phyloP scores from a whole-genome alignment of 257 asterid genomes.

The Solanum megistacrolobum region DNA sequence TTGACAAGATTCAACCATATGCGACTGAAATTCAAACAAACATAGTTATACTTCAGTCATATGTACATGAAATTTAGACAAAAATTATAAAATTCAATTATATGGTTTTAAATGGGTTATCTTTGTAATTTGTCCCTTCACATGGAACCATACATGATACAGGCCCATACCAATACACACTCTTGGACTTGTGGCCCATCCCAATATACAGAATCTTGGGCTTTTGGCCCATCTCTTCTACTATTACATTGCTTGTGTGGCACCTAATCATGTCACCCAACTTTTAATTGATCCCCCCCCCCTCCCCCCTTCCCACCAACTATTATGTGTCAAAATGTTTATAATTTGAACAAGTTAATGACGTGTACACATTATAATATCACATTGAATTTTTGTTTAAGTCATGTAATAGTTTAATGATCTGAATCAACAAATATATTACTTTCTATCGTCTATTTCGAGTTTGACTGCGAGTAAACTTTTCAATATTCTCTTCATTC shows the following conservation, averaged over 20 bases:
- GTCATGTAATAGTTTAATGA: too few relatives aligned
- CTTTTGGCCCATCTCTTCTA: neutral
- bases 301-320: too few relatives aligned
- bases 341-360: neutral
- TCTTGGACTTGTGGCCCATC: neutral
- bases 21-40: neutral
- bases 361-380: too few relatives aligned
- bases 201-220: neutral
- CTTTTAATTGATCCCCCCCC: too few relatives aligned
- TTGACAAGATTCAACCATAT: neutral
- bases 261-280: neutral
- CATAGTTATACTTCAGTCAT: neutral
- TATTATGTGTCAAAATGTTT: neutral
- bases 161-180: neutral
- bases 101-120: neutral
- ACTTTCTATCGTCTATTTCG: accelerated
- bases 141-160: neutral
- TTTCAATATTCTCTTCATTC: accelerated
- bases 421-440: too few relatives aligned
- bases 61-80: neutral
- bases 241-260: neutral
- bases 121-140: too few relatives aligned
- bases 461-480: accelerated
- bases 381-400: neutral
- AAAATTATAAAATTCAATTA: neutral